Evolutionary conservation across 2,329 filamentous ascomycete species (phyloP).

Genomic region (Fusarium coicis): DNA sequence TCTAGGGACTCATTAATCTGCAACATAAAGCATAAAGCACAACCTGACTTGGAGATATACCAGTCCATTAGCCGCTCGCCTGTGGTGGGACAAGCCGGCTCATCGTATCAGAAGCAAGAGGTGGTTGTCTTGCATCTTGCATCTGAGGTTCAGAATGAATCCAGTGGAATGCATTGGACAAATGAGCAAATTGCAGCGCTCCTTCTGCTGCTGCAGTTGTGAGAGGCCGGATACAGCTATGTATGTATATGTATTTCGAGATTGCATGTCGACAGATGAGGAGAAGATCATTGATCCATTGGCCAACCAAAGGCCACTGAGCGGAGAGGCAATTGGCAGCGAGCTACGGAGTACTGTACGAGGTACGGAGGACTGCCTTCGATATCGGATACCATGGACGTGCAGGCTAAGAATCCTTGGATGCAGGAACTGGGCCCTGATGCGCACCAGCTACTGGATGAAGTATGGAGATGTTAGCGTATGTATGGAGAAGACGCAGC

Average conservation of each 20-base stretch:
- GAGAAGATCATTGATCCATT: constrained; percentile 39
- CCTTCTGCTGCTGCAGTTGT: constrained; percentile 20
- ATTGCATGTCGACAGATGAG: constrained; percentile 39
- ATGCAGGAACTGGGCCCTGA: constrained; percentile 44
- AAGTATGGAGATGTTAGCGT: constrained; percentile 20
- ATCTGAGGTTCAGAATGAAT: constrained; percentile 31
- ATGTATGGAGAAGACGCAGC: constrained; percentile 27
- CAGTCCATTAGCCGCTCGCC: constrained; percentile 28
- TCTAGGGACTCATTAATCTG: constrained; percentile 24
- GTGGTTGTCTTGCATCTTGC: constrained; percentile 28
- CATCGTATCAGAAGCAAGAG: constrained; percentile 25
- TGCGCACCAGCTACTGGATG: constrained; percentile 21
- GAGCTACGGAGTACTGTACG: constrained; percentile 28
- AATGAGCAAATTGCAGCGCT: constrained; percentile 13
- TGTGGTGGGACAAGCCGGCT: constrained; percentile 16
- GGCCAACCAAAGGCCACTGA: constrained; percentile 42
- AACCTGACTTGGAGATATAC: constrained; percentile 20
- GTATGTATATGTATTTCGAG: constrained; percentile 28
- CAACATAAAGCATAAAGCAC: constrained; percentile 10
- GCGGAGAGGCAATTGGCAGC: constrained; percentile 25
- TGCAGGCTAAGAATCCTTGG: constrained; percentile 26
- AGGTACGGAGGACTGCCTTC: not conserved
- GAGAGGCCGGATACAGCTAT: constrained; percentile 36
- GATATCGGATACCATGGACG: constrained; percentile 37
- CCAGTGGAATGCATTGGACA: constrained; percentile 34